These are phyloP conservation scores for Russula griseocarnosa DNA, from an alignment of 768 basidiomycete species.

Conservation along the genomic window DNA sequence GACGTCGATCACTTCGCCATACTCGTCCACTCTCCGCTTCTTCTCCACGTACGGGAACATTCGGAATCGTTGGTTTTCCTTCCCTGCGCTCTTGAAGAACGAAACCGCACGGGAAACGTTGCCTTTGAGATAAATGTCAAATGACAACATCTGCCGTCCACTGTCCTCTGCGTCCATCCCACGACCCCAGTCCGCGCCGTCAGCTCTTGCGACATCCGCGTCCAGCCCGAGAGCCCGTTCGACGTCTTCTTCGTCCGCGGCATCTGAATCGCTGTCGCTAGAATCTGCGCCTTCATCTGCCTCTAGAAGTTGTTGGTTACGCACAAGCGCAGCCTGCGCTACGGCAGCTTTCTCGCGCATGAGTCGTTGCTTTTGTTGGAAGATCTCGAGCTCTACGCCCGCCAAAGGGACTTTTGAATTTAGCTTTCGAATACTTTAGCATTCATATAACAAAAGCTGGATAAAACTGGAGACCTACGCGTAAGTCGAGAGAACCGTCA, in stretches of 20 bases:
- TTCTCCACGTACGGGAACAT: constrained; percentile 98
- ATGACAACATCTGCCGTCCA: constrained; percentile 71
- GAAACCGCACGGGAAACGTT: constrained; percentile 82
- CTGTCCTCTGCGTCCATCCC: constrained; percentile 70
- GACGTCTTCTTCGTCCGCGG: constrained; percentile 61
- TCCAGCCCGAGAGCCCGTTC: constrained; percentile 49
- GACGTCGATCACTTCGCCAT: constrained; percentile 92
- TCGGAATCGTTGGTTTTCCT: constrained; percentile 75
- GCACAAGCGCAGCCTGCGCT: constrained; percentile 75
- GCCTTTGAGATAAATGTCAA: constrained; percentile 97
- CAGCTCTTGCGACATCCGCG: constrained; percentile 36
- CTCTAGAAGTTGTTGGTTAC: constrained; percentile 85
- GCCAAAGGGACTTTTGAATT: constrained; percentile 85
- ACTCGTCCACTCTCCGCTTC: constrained; percentile 88
- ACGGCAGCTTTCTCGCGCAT: constrained; percentile 82
- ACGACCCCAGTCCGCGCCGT: constrained; percentile 57
- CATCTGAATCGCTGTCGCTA: constrained; percentile 65
- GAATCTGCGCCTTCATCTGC: constrained; percentile 89
- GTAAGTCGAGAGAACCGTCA: constrained; percentile 63
- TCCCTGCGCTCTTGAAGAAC: constrained; percentile 77
- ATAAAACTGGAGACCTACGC: constrained; percentile 42
- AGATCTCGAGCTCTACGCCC: constrained; percentile 81
- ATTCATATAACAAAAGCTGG: not conserved
- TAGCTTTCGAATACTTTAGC: constrained; percentile 48
- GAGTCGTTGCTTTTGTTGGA: constrained; percentile 68